Base-by-base conservation (phyloP, 805 yeast genomes). In the Pichia occidentalis region DNA sequence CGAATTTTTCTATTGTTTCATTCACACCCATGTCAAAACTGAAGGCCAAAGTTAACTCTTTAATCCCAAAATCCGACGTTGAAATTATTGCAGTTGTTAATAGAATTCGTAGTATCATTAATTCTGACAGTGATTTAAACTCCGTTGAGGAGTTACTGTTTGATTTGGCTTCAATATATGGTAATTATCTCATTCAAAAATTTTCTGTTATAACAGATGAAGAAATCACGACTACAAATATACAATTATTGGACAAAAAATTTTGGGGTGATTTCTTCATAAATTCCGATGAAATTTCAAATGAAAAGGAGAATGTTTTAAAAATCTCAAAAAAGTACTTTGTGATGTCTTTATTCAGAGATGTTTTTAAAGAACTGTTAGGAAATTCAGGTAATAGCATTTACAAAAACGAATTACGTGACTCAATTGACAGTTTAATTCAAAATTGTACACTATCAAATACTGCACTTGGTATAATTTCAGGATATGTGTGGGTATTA, bases 1-100 rank as follows among this genome's bases (percentile, higher is more conserved):
- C 66, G 5, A 63, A 59, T 46, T 59, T 60, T 45, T 68, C 67
- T 26, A 52, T 53, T 25, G 44, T 70, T 19, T 48, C 63, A 0
- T 47, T 60, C 4, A 38, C 58, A 1, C 58, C 68, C 2, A 40
- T 59, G 9, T 31, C 49, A 1, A 46, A 52, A 9, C 31, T 73
- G 12, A 41, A 42, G 9, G 46, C 39, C 13, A 31, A 37, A 1
- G 12, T 55, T 2, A 44, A 57, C 1, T 46, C 54, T 11, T 63
- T 67, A 35, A 51, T 67, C 18, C 73, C 77, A 4, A 59, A 63
- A 7, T 53, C 70, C 10, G 68, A 67, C 22, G 47, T 70, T 23
- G 85, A 79, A 47, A 57, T 69, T 7, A 63, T 72, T 17, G 73
- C 68, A 4, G 50, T 73, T 1, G 36, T 75, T 1, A 53, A 56